Conservation (phyloP, 805 yeast species). For the Starmerella apicola region DNA sequence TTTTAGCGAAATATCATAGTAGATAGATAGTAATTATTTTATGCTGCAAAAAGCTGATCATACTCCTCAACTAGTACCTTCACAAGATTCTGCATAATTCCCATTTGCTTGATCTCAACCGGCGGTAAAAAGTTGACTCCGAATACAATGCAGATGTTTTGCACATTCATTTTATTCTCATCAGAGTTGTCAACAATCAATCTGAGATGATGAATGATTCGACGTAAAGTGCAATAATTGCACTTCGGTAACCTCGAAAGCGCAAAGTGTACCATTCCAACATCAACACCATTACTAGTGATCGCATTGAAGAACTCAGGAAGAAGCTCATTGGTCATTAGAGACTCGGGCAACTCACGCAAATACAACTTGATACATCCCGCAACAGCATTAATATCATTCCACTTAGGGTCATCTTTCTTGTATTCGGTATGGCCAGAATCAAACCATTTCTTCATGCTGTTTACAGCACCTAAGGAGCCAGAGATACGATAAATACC, state of each 20-base stretch:
- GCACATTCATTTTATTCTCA: constrained; percentile 73
- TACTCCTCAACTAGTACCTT: constrained; percentile 34
- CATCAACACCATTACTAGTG: constrained; percentile 18
- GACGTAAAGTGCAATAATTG: constrained; percentile 56
- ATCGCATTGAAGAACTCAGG: constrained; percentile 37
- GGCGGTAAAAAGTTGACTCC: constrained; percentile 46
- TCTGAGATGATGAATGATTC: constrained; percentile 57
- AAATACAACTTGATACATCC: constrained; percentile 75
- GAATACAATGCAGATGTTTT: constrained; percentile 82
- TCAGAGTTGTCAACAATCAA: constrained; percentile 55
- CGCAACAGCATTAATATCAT: constrained; percentile 75
- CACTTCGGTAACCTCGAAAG: constrained; percentile 43
- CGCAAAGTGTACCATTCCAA: constrained; percentile 23
- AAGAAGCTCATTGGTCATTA: constrained; percentile 56
- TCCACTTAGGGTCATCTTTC: constrained; percentile 44
- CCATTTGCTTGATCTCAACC: constrained; percentile 38
- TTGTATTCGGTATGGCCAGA: constrained; percentile 30
- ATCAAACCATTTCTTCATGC: constrained; percentile 42
- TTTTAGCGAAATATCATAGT: no score
- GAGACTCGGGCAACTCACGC: constrained; percentile 77
- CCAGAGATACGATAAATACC: constrained; percentile 76
- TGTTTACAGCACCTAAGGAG: constrained; percentile 45
- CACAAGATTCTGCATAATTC: constrained; percentile 42
- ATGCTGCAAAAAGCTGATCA: constrained; percentile 24
- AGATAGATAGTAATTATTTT: no score